Conservation (phyloP, 1,139 yeast genomes). For the Suhomyces anneliseae region DNA sequence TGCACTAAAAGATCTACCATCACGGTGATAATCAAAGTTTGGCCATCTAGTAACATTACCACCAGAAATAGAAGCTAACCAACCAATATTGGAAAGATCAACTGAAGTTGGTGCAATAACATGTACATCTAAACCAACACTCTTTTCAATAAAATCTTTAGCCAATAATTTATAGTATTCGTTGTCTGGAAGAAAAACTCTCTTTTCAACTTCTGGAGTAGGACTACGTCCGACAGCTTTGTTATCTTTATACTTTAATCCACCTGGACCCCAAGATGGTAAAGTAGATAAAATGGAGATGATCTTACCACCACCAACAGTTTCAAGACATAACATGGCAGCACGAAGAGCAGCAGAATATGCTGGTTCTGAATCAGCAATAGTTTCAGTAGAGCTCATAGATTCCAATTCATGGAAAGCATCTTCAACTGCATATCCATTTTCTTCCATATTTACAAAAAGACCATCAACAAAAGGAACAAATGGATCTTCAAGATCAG, state of each 20-base stretch:
- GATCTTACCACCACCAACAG: slow-evolving; percentile 79
- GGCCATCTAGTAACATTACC: slow-evolving; percentile 70
- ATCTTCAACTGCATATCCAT: slow-evolving; percentile 62
- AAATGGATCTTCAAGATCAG: slow-evolving; percentile 79
- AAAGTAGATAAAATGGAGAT: slow-evolving; percentile 64
- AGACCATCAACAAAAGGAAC: slow-evolving; percentile 78
- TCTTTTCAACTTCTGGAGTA: slow-evolving; percentile 56
- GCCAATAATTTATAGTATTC: slow-evolving; percentile 65
- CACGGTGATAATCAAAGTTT: slow-evolving; percentile 66
- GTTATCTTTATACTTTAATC: slow-evolving; percentile 55
- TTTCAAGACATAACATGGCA: slow-evolving; percentile 63
- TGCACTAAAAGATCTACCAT: slow-evolving; percentile 64
- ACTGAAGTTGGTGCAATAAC: slow-evolving; percentile 65
- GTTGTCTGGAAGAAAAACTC: slow-evolving; percentile 56
- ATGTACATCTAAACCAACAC: slow-evolving; percentile 77
- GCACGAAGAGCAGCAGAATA: slow-evolving; percentile 78
- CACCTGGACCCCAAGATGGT: slow-evolving; percentile 87
- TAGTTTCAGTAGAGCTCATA: slow-evolving; percentile 35
- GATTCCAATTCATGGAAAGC: slow-evolving; percentile 63
- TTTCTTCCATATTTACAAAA: slow-evolving; percentile 75
- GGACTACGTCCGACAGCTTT: slow-evolving; percentile 35
- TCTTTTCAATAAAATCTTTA: slow-evolving; percentile 53
- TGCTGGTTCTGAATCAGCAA: slow-evolving; percentile 65
- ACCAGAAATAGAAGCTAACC: slow-evolving; percentile 68
- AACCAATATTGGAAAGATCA: slow-evolving; percentile 74